Conservation (phyloP, 768 basidiomycete genomes). For the Termitomyces sp. region DNA sequence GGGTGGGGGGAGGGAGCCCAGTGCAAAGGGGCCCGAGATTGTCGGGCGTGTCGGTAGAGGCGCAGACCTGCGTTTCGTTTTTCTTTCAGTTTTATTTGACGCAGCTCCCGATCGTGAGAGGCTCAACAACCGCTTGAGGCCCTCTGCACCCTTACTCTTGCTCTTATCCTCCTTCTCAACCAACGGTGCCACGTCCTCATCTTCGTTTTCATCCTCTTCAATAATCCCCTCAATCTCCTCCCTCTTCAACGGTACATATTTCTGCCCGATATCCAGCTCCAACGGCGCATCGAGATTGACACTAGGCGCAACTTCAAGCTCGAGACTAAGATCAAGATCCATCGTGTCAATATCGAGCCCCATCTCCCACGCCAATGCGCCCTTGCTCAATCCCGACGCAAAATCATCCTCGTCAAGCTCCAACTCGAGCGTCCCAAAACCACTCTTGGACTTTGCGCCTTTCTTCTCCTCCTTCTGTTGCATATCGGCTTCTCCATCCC, state of each 20-base stretch:
- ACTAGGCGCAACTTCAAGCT: background rate
- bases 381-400: conserved; percentile 1
- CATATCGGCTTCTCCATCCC: conserved; percentile 3
- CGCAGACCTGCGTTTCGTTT: conserved; percentile 6
- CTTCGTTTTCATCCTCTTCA: conserved; percentile 14
- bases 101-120: conserved; percentile 18
- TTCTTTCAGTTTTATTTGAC: background rate
- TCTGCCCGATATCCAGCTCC: conserved; percentile 11
- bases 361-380: conserved; percentile 13
- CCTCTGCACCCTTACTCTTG: conserved; percentile 10
- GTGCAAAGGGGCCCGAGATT: conserved; percentile 42
- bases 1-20: conserved; percentile 27
- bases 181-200: conserved; percentile 5
- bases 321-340: conserved; percentile 21
- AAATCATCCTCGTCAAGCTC: background rate
- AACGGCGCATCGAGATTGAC: conserved; percentile 10
- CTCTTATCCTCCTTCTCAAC: conserved; percentile 3
- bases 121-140: conserved; percentile 30
- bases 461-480: background rate
- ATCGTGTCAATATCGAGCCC: conserved; percentile 25
- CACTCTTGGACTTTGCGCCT: background rate
- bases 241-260: conserved; percentile 2
- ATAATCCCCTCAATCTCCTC: conserved; percentile 7
- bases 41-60: conserved; percentile 21
- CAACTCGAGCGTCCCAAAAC: background rate